Evolutionary conservation across 2,329 filamentous ascomycete genomes (phyloP).

Genomic region (Phyllosticta citrichinensis): DNA sequence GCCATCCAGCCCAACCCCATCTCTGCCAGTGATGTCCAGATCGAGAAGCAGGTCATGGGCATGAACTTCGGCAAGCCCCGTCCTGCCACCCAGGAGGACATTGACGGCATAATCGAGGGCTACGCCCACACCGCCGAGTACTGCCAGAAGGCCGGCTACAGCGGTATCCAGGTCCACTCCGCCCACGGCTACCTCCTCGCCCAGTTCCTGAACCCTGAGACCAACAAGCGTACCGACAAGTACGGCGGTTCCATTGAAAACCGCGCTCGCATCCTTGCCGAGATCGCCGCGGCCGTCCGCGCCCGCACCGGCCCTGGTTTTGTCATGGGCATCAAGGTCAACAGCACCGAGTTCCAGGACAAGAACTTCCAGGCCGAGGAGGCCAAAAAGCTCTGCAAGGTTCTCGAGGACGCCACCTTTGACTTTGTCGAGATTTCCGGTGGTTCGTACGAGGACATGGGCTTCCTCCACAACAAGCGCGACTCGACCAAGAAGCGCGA

Average conservation of each 20-base stretch:
- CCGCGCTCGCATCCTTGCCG: conserved; percentile 24
- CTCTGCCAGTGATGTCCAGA: conserved; percentile 38
- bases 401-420: conserved; percentile 37
- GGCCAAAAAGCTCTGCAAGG: conserved; percentile 33
- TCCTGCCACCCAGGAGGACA: conserved; percentile 40
- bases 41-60: conserved; percentile 26
- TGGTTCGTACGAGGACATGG: conserved; percentile 46
- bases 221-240: conserved; percentile 26
- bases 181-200: conserved; percentile 30
- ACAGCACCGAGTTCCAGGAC: conserved; percentile 42
- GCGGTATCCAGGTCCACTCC: conserved; percentile 34
- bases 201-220: conserved; percentile 27
- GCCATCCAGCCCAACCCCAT: conserved; percentile 36
- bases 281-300: conserved; percentile 24
- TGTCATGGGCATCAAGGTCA: conserved; percentile 44
- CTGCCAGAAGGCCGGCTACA: conserved; percentile 48
- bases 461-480: conserved; percentile 39
- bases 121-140: conserved; percentile 53
- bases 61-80: conserved; percentile 41
- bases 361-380: conserved; percentile 40
- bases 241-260: conserved; percentile 28
- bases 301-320: conserved; percentile 24
- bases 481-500: conserved; percentile 47
- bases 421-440: conserved; percentile 49
- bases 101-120: conserved; percentile 45